These are phyloP conservation scores for Talaromyces sp. DNA, from an alignment of 2,329 filamentous ascomycete species.

Conservation along the genomic window DNA sequence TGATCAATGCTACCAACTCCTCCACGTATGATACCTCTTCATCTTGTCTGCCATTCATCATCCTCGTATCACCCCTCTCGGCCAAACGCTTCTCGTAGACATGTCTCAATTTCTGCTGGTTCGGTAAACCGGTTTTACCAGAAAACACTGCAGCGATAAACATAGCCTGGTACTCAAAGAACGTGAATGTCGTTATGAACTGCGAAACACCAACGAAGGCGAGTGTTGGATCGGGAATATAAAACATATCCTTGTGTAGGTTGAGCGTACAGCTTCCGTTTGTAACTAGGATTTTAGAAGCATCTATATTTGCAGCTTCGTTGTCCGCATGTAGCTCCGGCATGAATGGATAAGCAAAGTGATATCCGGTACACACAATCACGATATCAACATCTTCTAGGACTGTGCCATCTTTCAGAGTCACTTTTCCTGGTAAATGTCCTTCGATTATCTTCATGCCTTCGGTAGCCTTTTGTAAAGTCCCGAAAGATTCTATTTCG, in stretches of 20 bases:
- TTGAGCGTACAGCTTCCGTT: conserved; percentile 62
- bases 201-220: conserved; percentile 63
- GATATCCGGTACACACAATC: conserved; percentile 65
- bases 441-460: background rate
- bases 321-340: conserved; percentile 46
- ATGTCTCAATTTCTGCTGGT: conserved; percentile 21
- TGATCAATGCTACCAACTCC: background rate
- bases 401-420: conserved; percentile 50
- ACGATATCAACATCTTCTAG: conserved; percentile 56
- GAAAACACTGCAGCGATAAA: conserved; percentile 54
- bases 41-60: conserved; percentile 7
- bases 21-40: conserved; percentile 8
- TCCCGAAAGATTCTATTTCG: conserved; percentile 47
- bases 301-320: conserved; percentile 42
- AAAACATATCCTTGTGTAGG: conserved; percentile 67
- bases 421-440: conserved; percentile 47
- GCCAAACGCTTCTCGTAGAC: conserved; percentile 3
- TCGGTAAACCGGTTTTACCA: conserved; percentile 47
- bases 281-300: conserved; percentile 53
- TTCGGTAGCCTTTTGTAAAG: background rate
- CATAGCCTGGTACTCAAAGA: conserved; percentile 67
- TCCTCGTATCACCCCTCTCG: background rate
- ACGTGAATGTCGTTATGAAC: conserved; percentile 61
- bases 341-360: conserved; percentile 62
- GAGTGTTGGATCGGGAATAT: conserved; percentile 61